Conservation (phyloP, 1,284 basidiomycete species). For the Exobasidium rhododendri region DNA sequence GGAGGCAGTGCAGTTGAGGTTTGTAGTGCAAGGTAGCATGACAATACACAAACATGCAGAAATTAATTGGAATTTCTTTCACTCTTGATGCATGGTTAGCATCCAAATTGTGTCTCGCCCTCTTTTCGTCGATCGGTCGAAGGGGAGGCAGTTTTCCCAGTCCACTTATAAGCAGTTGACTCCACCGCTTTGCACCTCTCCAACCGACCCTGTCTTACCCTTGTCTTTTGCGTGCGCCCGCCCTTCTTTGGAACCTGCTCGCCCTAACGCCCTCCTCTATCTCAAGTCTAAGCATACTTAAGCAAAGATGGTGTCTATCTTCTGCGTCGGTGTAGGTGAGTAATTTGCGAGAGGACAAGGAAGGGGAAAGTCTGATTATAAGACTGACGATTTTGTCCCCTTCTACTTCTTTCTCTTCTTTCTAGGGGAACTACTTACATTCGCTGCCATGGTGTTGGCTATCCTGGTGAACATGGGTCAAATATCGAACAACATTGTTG, state of each 20-base stretch:
- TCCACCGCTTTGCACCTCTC: background rate
- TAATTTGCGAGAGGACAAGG: background rate
- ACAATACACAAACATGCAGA: no score
- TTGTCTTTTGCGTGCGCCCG: background rate
- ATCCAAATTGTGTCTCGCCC: no score
- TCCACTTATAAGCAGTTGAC: background rate
- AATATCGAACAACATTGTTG: slow-evolving; percentile 48
- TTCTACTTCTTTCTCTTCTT: slow-evolving; percentile 13
- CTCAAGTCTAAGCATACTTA: background rate
- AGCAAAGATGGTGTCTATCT: slow-evolving; percentile 30
- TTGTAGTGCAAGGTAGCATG: no score
- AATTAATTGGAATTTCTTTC: no score
- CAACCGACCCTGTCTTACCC: background rate
- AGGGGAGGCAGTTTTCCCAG: no score
- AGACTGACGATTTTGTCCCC: background rate
- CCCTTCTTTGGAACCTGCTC: background rate
- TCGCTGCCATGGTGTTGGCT: slow-evolving; percentile 42
- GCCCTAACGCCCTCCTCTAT: background rate
- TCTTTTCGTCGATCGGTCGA: no score
- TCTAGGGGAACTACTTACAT: slow-evolving; percentile 49
- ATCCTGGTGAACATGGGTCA: slow-evolving; percentile 45
- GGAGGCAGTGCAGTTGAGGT: no score
- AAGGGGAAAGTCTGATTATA: background rate
- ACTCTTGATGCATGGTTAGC: no score
- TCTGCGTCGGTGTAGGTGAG: slow-evolving; percentile 40